Percentiles rank a stretch among this genome's conserved stretches.
Conservation (phyloP, 257 asterid species). For the Striga asiatica region DNA sequence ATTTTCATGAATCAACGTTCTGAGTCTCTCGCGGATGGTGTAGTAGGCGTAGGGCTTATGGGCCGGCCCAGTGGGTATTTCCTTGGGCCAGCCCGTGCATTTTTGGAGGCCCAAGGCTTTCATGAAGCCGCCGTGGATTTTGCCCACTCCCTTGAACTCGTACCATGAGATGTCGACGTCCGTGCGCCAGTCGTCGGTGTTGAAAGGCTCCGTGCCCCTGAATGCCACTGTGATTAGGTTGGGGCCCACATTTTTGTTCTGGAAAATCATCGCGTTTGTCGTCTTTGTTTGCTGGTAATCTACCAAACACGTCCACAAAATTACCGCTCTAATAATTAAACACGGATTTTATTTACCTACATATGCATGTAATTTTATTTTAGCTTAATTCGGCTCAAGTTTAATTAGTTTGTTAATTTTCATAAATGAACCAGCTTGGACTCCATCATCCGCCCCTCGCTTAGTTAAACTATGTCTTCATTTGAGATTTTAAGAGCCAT, state of each 20-base stretch:
- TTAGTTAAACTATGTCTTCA: no score
- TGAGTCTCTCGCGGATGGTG: slow-evolving; percentile 34
- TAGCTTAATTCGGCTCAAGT: no score
- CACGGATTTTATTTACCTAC: no score
- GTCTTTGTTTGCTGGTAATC: slow-evolving; percentile 30
- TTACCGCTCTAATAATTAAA: no score
- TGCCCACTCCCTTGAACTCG: slow-evolving; percentile 36
- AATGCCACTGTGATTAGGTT: slow-evolving; percentile 43
- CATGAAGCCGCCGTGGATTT: slow-evolving; percentile 47
- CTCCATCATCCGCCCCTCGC: no score
- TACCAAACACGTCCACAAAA: no score
- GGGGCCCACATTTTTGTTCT: slow-evolving; percentile 21
- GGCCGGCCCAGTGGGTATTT: slow-evolving; percentile 2
- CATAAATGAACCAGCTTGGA: no score
- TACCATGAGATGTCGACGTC: slow-evolving; percentile 65
- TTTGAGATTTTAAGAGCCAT: no score
- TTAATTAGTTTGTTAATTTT: no score
- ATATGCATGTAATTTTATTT: no score
- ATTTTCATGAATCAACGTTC: slow-evolving; percentile 22
- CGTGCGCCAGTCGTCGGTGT: slow-evolving; percentile 43
- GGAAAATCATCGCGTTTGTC: slow-evolving; percentile 43
- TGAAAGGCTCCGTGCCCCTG: slow-evolving; percentile 55
- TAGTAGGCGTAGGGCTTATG: slow-evolving; percentile 41
- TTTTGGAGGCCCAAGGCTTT: slow-evolving; percentile 61
- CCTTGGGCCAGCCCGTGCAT: slow-evolving; percentile 40